Base-by-base conservation (phyloP, 2,329 filamentous ascomycete species). In the Fonsecaea multimorphosa region DNA sequence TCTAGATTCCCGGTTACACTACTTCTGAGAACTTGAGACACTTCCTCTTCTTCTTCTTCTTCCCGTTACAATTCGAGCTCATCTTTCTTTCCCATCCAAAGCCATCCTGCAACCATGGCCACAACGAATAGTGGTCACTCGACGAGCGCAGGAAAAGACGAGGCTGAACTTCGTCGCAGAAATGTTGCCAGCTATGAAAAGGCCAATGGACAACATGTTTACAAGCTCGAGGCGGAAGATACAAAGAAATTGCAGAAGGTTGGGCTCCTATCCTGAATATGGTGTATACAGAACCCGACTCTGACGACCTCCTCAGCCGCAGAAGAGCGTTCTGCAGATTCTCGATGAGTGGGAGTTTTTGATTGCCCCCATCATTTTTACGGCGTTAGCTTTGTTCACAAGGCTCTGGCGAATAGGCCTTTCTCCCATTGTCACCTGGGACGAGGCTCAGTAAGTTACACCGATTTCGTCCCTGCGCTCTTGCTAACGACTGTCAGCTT, bases 381-480 rank as follows among this genome's bases (percentile, higher is more conserved):
- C 87, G 34, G 81, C 82, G 52, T 77, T 89, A 65, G 83, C 87
- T 67, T 84, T 89, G 77, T 89, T 89, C 77, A 89, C 87, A 52
- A 85, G 87, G 72, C 84, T 89, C 80, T 89, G 86, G 79, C 87
- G 86, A 76, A 89, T 89, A 74, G 87, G 87, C 64, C 78, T 87
- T 58, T 91, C 89, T 53, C 84, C 86, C 68, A 91, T 91, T 73
- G 89, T 91, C 65, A 91, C 89, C 55, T 91, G 89, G 89, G 89
- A 91, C 77, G 89, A 91, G 81, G 89, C 89, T 72, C 89, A 91
- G 87, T 89, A 87, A 78, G 86, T 73, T 19, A 11, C 11, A 4
- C 24, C 14, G n/a, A 46, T 52, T 31, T 58, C 19, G 24, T 19
- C 29, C 40, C 22, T 24, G 16, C 52, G 12, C 19, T 14, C 27